Conservation (phyloP, 1,139 yeast genomes). For the Meyerozyma smithsonii region DNA sequence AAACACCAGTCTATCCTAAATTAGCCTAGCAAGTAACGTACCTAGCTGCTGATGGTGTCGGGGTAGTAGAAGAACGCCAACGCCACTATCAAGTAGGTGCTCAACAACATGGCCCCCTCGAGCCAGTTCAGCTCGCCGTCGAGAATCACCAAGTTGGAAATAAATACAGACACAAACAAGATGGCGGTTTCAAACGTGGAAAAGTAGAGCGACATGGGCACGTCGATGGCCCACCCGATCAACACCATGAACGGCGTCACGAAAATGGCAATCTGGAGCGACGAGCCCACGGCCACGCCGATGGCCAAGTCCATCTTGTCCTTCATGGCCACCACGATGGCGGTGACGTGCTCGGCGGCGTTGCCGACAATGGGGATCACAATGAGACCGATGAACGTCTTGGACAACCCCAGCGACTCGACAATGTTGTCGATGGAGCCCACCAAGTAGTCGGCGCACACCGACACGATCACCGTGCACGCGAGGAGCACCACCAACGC, state of each 20-base stretch:
- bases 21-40: background rate
- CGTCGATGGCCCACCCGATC: conserved; percentile 84
- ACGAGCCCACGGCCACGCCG: conserved; percentile 96
- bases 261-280: conserved; percentile 90
- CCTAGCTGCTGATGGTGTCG: conserved; percentile 24
- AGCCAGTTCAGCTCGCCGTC: conserved; percentile 98
- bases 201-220: conserved; percentile 90
- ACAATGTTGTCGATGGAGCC: conserved; percentile 91
- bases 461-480: conserved; percentile 77
- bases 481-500: conserved; percentile 47
- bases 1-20: too few relatives aligned
- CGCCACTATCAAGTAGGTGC: conserved; percentile 82
- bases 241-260: conserved; percentile 94
- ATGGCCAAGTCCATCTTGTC: conserved; percentile 97
- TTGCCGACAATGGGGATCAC: conserved; percentile 96
- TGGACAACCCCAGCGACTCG: conserved; percentile 76
- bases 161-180: conserved; percentile 79
- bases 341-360: conserved; percentile 98
- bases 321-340: conserved; percentile 89
- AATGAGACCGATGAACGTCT: conserved; percentile 91
- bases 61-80: conserved; percentile 85
- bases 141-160: conserved; percentile 77
- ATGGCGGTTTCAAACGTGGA: conserved; percentile 92
- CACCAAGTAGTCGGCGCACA: conserved; percentile 91
- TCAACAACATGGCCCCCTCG: conserved; percentile 88